Base-by-base conservation (phyloP, 306 rosid genomes). In the Pachyrhizus erosus region DNA sequence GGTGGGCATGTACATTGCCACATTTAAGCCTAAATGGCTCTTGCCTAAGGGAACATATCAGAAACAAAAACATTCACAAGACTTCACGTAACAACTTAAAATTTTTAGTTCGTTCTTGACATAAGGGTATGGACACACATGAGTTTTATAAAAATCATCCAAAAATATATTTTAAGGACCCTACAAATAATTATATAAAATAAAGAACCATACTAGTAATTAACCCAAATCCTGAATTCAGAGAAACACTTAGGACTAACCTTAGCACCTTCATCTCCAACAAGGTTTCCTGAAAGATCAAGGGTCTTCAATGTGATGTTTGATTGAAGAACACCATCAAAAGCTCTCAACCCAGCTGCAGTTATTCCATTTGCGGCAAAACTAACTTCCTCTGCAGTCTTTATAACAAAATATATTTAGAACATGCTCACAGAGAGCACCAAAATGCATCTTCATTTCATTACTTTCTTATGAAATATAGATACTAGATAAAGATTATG, bases 351-450 rank as follows among this genome's bases (percentile, higher is more conserved):
- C 70, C 99, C 99, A 73, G 91, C 86, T 8, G 91, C 97, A 52
- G 99, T 96, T 87, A 96, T 92, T 85, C 99, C 99, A 78, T 96
- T 96, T 73, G 98, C 97, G 82, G 98, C 95, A 89, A 96, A 93
- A 86, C 91, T 93, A 69, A 92, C 94, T 86, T 90, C 99, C 89
- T 96, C 98, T 65, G 87, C 98, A 70, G 87, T 90, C 99, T 96
- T 80, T 42, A 86, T 14, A 65, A 80, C 45, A 80, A 33, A 57
- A 68, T 33, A 72, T 72, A 78, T 69, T 52, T 39, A 60, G 66
- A 75, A 77, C 45, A 45, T 52, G 78, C 75, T 69, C 77, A 84
- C 20, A 40, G 40, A 62, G 27, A 34, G 60, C 69, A 70, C 6
- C 64, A 78, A 52, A 79, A 37, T 54, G 62, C 43, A 74, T 51